Conservation (phyloP, 2,329 filamentous ascomycete genomes). For the Alternaria viburni region DNA sequence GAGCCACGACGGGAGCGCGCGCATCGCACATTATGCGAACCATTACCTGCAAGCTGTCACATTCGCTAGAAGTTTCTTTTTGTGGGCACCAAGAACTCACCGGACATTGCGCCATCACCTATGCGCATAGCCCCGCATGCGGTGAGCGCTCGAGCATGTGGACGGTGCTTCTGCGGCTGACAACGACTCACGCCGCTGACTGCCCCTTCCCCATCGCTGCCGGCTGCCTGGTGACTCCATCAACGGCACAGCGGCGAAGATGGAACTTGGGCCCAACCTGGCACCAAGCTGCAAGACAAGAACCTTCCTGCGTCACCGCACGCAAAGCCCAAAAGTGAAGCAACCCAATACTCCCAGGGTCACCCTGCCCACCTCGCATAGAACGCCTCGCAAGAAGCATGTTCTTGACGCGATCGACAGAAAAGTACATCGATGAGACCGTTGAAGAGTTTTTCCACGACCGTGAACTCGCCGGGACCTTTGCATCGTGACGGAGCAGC, state of each 20-base stretch:
- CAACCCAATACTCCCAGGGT: conserved; percentile 1
- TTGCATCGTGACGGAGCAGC: not conserved
- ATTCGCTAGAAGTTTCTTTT: conserved; percentile 10
- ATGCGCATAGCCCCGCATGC: conserved; percentile 23
- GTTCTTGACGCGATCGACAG: not conserved
- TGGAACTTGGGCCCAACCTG: not conserved
- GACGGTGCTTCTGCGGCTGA: conserved; percentile 17
- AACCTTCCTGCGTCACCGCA: not conserved
- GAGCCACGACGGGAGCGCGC: conserved; percentile 6
- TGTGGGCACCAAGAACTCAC: conserved; percentile 11
- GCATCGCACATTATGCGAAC: conserved; percentile 22
- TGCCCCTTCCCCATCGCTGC: conserved; percentile 6
- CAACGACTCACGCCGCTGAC: conserved; percentile 14
- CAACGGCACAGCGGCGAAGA: not conserved
- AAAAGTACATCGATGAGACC: not conserved
- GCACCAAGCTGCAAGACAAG: not conserved
- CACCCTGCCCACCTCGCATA: not conserved
- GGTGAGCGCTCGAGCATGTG: conserved; percentile 18
- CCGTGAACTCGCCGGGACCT: not conserved
- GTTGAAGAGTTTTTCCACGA: conserved; percentile 1
- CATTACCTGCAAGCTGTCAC: conserved; percentile 12
- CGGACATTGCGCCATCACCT: conserved; percentile 15
- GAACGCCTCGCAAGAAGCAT: not conserved
- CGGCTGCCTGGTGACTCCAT: conserved; percentile 13
- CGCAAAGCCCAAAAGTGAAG: conserved; percentile 3